These are phyloP conservation scores for Sicyos edulis DNA, from an alignment of 306 rosid species.

Conservation along the genomic window DNA sequence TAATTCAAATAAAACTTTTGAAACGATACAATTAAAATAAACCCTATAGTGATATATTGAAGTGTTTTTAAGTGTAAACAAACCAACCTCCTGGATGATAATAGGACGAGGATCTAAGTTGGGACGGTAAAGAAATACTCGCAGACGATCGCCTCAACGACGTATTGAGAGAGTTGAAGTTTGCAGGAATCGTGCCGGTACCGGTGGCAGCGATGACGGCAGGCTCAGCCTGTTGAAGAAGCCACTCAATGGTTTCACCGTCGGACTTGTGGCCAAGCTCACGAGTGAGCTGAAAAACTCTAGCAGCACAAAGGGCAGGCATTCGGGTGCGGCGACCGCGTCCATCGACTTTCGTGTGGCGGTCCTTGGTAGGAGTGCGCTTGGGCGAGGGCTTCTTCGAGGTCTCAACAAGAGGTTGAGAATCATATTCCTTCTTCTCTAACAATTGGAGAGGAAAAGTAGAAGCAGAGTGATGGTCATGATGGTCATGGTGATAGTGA, in stretches of 20 bases:
- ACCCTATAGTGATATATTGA: neutral
- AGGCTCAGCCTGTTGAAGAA: conserved; percentile 23
- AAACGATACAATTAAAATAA: neutral
- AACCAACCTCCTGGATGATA: conserved; percentile 9
- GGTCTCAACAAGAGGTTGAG: neutral
- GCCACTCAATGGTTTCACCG: conserved; percentile 24
- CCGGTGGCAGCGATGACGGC: conserved; percentile 20
- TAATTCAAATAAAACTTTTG: neutral
- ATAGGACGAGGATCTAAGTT: conserved; percentile 17
- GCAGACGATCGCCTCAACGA: conserved; percentile 16
- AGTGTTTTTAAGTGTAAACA: neutral
- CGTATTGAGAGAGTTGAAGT: conserved; percentile 14
- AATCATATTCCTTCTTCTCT: conserved; percentile 21
- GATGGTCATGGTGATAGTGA: conserved; percentile 4
- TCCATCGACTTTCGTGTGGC: conserved; percentile 22
- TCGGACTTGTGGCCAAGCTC: conserved; percentile 23
- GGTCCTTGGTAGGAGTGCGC: conserved; percentile 12
- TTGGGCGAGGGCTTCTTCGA: conserved; percentile 16
- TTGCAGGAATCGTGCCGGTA: conserved; percentile 11
- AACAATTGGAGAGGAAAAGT: conserved; percentile 19
- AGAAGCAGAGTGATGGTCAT: neutral
- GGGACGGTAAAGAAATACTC: conserved; percentile 13
- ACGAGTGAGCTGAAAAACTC: conserved; percentile 23
- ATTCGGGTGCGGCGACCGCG: conserved; percentile 21
- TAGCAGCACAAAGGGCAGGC: conserved; percentile 24